Evolutionary conservation across 2,329 filamentous ascomycete species (phyloP).

Genomic region (Tolypocladium guangdongense): DNA sequence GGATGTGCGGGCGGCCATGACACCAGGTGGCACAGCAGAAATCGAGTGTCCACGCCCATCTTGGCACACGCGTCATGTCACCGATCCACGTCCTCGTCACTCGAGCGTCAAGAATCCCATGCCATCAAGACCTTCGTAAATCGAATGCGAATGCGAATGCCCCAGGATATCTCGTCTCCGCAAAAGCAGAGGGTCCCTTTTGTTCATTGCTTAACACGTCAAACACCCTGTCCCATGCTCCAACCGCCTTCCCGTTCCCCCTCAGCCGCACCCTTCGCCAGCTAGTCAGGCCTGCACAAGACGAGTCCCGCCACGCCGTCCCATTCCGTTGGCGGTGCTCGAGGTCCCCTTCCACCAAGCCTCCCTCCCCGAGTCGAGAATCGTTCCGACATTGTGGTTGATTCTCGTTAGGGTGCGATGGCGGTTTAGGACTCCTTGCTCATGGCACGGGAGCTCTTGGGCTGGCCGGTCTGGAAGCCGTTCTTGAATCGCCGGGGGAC

Average conservation of each 20-base stretch:
- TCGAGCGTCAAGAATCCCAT: constrained; percentile 18
- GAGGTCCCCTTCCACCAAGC: background rate
- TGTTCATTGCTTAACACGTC: constrained; percentile 19
- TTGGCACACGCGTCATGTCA: background rate
- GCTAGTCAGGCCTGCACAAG: background rate
- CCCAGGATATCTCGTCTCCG: constrained; percentile 16
- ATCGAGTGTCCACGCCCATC: background rate
- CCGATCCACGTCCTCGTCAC: constrained; percentile 5
- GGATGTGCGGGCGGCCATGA: too few relatives aligned
- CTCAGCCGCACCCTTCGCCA: background rate
- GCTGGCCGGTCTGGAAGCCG: constrained; percentile 85
- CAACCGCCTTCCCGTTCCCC: constrained; percentile 11
- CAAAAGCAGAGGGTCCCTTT: constrained; percentile 15
- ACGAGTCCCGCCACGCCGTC: background rate
- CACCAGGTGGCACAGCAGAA: background rate
- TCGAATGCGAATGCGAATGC: constrained; percentile 14
- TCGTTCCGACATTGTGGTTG: constrained; percentile 4
- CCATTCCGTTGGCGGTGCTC: background rate
- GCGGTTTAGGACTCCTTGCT: constrained; percentile 11
- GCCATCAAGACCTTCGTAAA: constrained; percentile 22
- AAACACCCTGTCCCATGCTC: constrained; percentile 25
- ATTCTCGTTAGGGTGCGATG: constrained; percentile 4
- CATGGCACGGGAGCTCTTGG: constrained; percentile 60
- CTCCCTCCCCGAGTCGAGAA: constrained; percentile 1
- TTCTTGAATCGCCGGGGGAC: constrained; percentile 94